Evolutionary conservation across 331 rosid genomes (phyloP).

Genomic region (Pyracantha coccinea): DNA sequence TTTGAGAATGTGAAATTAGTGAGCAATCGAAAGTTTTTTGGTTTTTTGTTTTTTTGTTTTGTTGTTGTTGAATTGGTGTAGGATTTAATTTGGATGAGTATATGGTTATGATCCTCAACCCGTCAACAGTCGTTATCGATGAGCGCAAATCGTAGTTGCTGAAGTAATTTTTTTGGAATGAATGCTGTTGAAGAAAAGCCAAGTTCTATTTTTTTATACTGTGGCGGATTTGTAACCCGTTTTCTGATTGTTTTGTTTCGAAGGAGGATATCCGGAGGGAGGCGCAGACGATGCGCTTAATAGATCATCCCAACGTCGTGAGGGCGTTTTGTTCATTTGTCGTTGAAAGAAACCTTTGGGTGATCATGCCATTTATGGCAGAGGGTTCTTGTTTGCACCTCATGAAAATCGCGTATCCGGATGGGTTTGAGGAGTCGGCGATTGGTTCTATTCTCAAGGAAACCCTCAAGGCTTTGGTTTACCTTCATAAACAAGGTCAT

Average conservation of each 20-base stretch:
- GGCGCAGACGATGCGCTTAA: constrained; percentile 88
- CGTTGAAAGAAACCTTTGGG: constrained; percentile 81
- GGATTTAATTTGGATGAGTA: not conserved
- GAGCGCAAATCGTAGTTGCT: not conserved
- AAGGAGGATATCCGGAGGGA: constrained; percentile 80
- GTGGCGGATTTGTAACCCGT: not conserved
- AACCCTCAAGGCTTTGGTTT: constrained; percentile 82
- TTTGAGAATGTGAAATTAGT: not conserved
- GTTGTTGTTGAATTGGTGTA: not conserved
- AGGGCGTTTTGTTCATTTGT: constrained; percentile 82
- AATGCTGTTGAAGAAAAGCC: not conserved
- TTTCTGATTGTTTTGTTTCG: not conserved
- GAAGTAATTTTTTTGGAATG: not conserved
- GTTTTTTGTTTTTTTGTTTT: not conserved
- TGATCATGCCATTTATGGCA: constrained; percentile 90
- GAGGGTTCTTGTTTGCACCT: constrained; percentile 96
- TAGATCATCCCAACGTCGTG: constrained; percentile 86
- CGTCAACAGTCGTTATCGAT: not conserved
- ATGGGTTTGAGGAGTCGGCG: constrained; percentile 83
- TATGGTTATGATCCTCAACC: constrained; percentile 4
- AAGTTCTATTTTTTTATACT: not conserved
- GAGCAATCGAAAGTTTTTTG: not conserved
- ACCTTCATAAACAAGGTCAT: constrained; percentile 89
- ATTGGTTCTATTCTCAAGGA: constrained; percentile 81
- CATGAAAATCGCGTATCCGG: constrained; percentile 81